Evolutionary conservation across 441 rosid genomes (phyloP).

Genomic region (Iberis amara): DNA sequence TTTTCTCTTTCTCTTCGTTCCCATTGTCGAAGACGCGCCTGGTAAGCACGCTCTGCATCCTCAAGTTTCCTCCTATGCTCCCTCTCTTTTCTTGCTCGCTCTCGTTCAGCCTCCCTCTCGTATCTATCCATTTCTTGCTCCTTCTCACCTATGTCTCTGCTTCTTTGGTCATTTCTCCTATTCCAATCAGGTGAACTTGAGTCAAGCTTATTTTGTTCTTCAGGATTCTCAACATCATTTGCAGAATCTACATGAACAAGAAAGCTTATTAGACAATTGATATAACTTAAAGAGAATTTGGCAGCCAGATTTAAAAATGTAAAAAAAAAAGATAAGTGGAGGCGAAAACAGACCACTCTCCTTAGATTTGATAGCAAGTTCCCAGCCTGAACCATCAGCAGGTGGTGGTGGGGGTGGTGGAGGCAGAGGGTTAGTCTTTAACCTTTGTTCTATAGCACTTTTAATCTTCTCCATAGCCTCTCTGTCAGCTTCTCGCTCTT

Average conservation of each 20-base stretch:
- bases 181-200: constrained; percentile 77
- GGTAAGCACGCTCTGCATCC: constrained; percentile 91
- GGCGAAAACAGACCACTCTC: constrained; percentile 55
- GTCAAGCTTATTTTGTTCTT: constrained; percentile 70
- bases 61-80: constrained; percentile 85
- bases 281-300: background rate
- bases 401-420: constrained; percentile 67
- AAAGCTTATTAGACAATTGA: constrained; percentile 13
- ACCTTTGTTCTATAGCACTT: constrained; percentile 74
- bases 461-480: constrained; percentile 68
- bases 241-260: constrained; percentile 45
- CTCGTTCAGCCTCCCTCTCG: constrained; percentile 91
- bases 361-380: constrained; percentile 51
- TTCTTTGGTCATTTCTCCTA: constrained; percentile 70
- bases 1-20: constrained; percentile 88
- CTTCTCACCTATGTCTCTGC: constrained; percentile 79
- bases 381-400: constrained; percentile 49
- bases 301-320: background rate
- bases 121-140: constrained; percentile 83
- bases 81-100: constrained; percentile 80
- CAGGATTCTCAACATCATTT: constrained; percentile 61
- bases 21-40: constrained; percentile 85
- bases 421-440: constrained; percentile 77
- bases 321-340: background rate
- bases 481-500: constrained; percentile 73